Evolutionary conservation across 2,329 filamentous ascomycete genomes (phyloP).

Genomic region (Penicillium sp.): DNA sequence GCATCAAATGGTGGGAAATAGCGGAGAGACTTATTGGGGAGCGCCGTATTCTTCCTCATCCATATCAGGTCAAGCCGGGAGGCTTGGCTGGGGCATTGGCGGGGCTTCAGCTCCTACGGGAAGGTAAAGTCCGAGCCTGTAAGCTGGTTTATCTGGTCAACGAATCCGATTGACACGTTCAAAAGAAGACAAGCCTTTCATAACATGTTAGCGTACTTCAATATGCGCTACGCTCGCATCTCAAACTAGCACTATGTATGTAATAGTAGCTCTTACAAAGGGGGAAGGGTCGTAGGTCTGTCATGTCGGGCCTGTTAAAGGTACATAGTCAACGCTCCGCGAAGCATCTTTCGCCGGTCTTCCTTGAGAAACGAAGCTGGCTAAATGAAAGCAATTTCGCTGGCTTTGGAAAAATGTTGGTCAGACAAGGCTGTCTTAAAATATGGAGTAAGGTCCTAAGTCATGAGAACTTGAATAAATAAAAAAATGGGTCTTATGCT

Average conservation of each 20-base stretch:
- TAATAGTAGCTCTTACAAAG: background rate
- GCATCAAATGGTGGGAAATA: slow-evolving; percentile 11
- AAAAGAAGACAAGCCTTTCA: background rate
- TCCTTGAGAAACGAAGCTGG: no score
- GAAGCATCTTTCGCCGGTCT: no score
- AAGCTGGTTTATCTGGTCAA: slow-evolving; percentile 25
- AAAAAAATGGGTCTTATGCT: no score
- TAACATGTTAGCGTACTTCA: background rate
- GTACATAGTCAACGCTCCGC: no score
- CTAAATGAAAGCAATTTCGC: no score
- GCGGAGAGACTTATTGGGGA: slow-evolving; percentile 16
- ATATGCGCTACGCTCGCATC: background rate
- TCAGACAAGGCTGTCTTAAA: no score
- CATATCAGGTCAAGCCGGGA: slow-evolving; percentile 14
- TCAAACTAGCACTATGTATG: background rate
- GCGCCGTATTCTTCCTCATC: slow-evolving; percentile 19
- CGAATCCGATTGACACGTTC: background rate
- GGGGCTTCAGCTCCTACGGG: slow-evolving; percentile 21
- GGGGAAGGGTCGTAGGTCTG: background rate
- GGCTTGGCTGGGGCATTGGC: slow-evolving; percentile 18
- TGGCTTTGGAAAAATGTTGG: no score
- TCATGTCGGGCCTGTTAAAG: background rate
- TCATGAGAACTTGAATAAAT: no score
- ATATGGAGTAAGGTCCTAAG: no score
- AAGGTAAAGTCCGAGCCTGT: slow-evolving; percentile 20